A percentile compares a stretch with the other conserved stretches of the same genome.
phyloP scores from a whole-genome alignment of 2,329 filamentous ascomycete species.

The Botrytis cinerea region DNA sequence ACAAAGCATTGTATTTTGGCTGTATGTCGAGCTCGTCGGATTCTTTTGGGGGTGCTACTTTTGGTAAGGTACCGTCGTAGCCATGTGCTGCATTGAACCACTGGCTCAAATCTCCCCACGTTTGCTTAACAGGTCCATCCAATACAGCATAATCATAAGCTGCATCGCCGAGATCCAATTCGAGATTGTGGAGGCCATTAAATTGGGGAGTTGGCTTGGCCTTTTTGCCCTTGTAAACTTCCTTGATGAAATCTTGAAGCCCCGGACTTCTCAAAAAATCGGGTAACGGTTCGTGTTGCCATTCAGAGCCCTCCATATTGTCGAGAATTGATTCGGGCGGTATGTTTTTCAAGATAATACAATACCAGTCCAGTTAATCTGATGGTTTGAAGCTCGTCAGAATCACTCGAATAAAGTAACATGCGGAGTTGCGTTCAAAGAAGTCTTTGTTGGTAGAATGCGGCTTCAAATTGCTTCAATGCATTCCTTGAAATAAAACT shows the following conservation, averaged over 20 bases:
- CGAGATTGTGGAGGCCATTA: neutral
- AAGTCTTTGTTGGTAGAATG: slow-evolving; percentile 20
- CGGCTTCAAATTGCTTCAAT: neutral
- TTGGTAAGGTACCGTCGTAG: neutral
- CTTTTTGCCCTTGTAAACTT: neutral
- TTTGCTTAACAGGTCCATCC: neutral
- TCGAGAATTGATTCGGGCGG: neutral
- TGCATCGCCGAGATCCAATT: slow-evolving; percentile 14
- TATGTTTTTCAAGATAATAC: neutral
- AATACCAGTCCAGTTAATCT: neutral
- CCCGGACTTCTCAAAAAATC: neutral
- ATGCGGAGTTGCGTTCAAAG: neutral
- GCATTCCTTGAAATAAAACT: slow-evolving; percentile 10
- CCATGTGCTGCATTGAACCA: neutral
- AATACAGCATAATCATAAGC: neutral
- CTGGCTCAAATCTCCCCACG: neutral
- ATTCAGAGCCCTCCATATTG: neutral
- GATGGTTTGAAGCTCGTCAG: neutral
- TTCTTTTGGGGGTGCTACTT: neutral
- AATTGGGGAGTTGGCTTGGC: neutral
- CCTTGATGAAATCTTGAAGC: slow-evolving; percentile 2
- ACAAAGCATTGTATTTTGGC: neutral
- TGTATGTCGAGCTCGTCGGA: neutral
- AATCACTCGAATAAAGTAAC: neutral
- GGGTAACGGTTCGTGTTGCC: neutral